phyloP scores from a whole-genome alignment of 176 grass and related monocot genomes.

The Elymus sibiricus region DNA sequence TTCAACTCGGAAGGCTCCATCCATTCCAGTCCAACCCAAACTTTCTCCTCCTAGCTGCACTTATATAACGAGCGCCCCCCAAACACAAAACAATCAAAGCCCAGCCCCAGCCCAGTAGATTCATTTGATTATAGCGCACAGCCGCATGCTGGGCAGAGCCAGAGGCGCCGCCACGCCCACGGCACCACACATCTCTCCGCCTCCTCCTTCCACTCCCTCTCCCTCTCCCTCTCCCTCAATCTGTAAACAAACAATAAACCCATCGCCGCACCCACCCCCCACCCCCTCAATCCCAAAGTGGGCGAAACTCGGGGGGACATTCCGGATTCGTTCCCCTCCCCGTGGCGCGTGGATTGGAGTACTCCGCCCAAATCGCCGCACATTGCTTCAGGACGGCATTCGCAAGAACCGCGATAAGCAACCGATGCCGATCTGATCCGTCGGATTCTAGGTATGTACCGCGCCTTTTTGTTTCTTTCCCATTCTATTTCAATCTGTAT shows the following conservation, averaged over 20 bases:
- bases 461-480: not conserved
- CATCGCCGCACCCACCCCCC: not conserved
- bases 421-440: not conserved
- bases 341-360: not conserved
- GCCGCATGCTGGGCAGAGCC: not conserved
- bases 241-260: constrained; percentile 11
- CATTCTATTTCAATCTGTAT: not conserved
- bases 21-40: no score
- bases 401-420: not conserved
- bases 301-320: not conserved
- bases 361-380: constrained; percentile 4
- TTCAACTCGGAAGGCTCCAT: no score
- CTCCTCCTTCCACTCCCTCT: not conserved
- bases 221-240: not conserved
- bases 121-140: constrained; percentile 5
- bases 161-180: not conserved
- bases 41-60: not conserved
- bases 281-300: not conserved
- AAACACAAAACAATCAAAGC: not conserved
- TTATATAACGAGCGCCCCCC: not conserved
- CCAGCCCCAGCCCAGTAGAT: not conserved
- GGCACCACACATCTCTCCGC: not conserved
- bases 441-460: constrained; percentile 17
- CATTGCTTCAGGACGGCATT: not conserved
- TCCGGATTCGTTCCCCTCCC: not conserved